These are phyloP conservation scores for Penicillium ochrochloron DNA, from an alignment of 495 filamentous ascomycete genomes.

Conservation along the genomic window DNA sequence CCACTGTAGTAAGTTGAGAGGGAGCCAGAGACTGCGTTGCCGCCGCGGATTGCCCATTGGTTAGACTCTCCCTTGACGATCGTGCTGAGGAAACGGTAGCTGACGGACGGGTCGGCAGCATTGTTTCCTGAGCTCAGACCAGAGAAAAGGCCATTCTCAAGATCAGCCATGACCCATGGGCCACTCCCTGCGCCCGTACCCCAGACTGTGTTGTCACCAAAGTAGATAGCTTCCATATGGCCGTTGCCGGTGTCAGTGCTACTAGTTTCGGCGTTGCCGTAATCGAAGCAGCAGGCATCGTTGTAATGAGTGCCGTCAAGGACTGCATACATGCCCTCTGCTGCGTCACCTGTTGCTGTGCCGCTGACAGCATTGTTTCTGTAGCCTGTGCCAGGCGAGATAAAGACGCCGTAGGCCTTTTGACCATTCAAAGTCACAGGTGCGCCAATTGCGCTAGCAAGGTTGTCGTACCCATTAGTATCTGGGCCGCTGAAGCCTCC, in stretches of 20 bases:
- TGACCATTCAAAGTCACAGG: slow-evolving; percentile 61
- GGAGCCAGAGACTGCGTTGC: slow-evolving; percentile 55
- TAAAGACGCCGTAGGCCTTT: slow-evolving; percentile 63
- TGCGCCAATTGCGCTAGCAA: slow-evolving; percentile 59
- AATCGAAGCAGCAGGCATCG: slow-evolving; percentile 62
- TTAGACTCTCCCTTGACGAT: slow-evolving; percentile 56
- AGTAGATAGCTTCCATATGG: slow-evolving; percentile 68
- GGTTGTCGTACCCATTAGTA: slow-evolving; percentile 57
- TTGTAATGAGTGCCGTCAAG: slow-evolving; percentile 66
- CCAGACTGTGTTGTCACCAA: slow-evolving; percentile 52
- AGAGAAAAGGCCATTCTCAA: slow-evolving; percentile 64
- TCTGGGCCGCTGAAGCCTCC: slow-evolving; percentile 59
- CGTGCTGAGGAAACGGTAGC: slow-evolving; percentile 56
- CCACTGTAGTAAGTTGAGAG: slow-evolving; percentile 61
- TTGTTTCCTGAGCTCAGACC: slow-evolving; percentile 46
- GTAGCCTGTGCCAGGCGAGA: slow-evolving; percentile 60
- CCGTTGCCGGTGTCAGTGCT: slow-evolving; percentile 58
- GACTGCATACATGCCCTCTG: slow-evolving; percentile 64
- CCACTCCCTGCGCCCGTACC: slow-evolving; percentile 57
- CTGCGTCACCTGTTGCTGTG: slow-evolving; percentile 54
- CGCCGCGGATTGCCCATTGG: slow-evolving; percentile 59
- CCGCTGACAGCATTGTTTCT: slow-evolving; percentile 55
- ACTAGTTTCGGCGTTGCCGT: slow-evolving; percentile 62
- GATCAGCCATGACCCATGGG: slow-evolving; percentile 66
- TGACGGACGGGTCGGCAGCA: slow-evolving; percentile 49